Evolutionary conservation across 768 basidiomycete species (phyloP).

Genomic region (Termitomyces sp.): DNA sequence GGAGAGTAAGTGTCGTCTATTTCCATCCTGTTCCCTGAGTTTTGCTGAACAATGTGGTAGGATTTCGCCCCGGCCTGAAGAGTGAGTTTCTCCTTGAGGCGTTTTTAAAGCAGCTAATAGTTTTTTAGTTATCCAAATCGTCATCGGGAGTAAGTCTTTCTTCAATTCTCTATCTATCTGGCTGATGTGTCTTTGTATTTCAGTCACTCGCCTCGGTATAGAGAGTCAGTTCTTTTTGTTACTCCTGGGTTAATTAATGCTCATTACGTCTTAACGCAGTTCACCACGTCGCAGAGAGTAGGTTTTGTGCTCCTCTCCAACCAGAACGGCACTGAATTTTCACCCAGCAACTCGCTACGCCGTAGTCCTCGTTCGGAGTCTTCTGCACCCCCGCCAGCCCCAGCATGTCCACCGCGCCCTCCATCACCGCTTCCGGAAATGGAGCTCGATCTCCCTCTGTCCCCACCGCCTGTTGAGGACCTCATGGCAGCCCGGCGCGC

Average conservation of each 20-base stretch:
- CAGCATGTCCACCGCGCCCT: slow-evolving; percentile 7
- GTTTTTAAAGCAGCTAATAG: slow-evolving; percentile 4
- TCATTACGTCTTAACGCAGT: not conserved
- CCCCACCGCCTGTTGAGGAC: slow-evolving; percentile 55
- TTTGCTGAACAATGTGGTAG: not conserved
- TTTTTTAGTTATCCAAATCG: not conserved
- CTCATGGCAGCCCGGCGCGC: slow-evolving; percentile 66
- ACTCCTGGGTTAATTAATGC: not conserved
- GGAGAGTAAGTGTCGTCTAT: slow-evolving; percentile 80
- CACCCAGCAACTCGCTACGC: slow-evolving; percentile 60
- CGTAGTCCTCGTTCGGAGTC: slow-evolving; percentile 19
- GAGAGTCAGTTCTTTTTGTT: not conserved
- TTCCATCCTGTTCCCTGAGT: not conserved
- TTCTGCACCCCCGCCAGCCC: not conserved
- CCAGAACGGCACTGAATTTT: not conserved
- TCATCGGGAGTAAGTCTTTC: slow-evolving; percentile 1
- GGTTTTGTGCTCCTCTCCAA: not conserved
- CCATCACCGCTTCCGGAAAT: slow-evolving; percentile 29
- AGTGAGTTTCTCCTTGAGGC: not conserved
- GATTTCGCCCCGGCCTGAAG: slow-evolving; percentile 2
- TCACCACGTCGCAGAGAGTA: not conserved
- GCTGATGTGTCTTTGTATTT: not conserved
- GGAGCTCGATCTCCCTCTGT: slow-evolving; percentile 46
- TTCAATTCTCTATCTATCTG: not conserved
- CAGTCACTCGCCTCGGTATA: not conserved